Evolutionary conservation across 768 basidiomycete species (phyloP), one percentile per base, ranked within the genome.

Genomic region (Leccinum arenicola): DNA sequence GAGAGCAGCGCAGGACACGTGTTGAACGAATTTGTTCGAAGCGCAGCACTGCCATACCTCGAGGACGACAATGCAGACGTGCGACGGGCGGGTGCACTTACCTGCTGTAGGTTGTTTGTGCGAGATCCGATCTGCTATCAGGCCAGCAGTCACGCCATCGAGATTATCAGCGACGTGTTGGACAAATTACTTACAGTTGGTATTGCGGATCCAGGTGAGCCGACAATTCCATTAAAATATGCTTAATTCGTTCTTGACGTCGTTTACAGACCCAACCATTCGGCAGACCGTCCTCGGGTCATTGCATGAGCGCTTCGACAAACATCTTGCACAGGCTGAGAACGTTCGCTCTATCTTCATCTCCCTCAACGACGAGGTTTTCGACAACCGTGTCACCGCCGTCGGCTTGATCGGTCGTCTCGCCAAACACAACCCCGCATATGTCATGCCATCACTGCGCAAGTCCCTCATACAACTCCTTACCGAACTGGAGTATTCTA

Each of bases 301-400:
- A 4, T 80, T 99, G 33, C 93, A 97, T 68, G 89, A 95, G 61
- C 86, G 93, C 21, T 98, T 99, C 64, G 97, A 99, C 71, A 91
- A 93, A 61, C 95, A 99, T 70, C 83, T 99, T 19, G 92, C 97
- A 2, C 97, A 98, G 74, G 95, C 96, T 0, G 97, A 98, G 75
- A 95, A 98, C 69, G 95, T 99, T n/a, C 85, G 95, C 14, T 95
- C 93, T 11, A 78, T 99, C 14, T 98, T 98, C 77, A 93, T 98
- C 63, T 97, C 95, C 0, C 80, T 99, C 50, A 98, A 98, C 68
- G 97, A 99, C 67, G 97, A 98, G 70, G 88, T 90, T 7, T 98
- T 95, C 73, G 89, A 90, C 52, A 97, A 97, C 70, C 86, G 97
- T 21, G 85, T 93, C 27, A 86, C 88, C n/a, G 95, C 95, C 3